These are phyloP conservation scores for Daphne laureola DNA, from an alignment of 441 rosid species.

Conservation along the genomic window DNA sequence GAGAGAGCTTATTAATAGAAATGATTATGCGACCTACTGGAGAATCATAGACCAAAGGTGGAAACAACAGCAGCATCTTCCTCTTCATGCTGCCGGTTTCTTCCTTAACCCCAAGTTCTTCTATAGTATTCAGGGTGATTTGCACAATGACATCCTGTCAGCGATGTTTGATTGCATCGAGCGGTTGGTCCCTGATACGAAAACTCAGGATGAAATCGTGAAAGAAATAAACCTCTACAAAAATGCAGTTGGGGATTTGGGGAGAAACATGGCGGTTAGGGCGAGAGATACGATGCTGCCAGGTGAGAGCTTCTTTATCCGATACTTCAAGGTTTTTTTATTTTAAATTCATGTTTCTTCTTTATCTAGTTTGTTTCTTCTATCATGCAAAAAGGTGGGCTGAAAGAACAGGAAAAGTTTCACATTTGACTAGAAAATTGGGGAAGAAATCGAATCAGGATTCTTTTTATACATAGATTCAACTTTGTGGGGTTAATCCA, in stretches of 20 bases:
- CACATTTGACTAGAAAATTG: no score
- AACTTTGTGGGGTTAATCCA: no score
- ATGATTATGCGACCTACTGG: slow-evolving; percentile 67
- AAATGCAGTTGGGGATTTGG: slow-evolving; percentile 68
- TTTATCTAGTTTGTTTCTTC: no score
- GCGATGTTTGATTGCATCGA: slow-evolving; percentile 77
- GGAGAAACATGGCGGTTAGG: slow-evolving; percentile 75
- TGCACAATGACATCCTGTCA: slow-evolving; percentile 47
- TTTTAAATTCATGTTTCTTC: neutral
- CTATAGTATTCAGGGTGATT: slow-evolving; percentile 54
- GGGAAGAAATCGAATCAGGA: no score
- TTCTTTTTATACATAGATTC: no score
- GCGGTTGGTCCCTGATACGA: slow-evolving; percentile 56
- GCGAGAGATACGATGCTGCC: slow-evolving; percentile 73
- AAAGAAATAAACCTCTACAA: slow-evolving; percentile 62
- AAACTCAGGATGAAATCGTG: slow-evolving; percentile 56
- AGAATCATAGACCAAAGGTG: slow-evolving; percentile 67
- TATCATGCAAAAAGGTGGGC: no score
- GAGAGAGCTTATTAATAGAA: slow-evolving; percentile 54
- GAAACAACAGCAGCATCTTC: slow-evolving; percentile 51
- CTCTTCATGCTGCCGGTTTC: slow-evolving; percentile 80
- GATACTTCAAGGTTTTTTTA: neutral
- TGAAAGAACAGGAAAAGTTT: no score
- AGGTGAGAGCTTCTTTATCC: slow-evolving; percentile 28
- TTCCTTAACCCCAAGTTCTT: slow-evolving; percentile 80